A percentile compares a stretch with the other conserved stretches of the same genome.
Conservation (phyloP, 1,284 basidiomycete species). For the Ganoderma lingzhi region DNA sequence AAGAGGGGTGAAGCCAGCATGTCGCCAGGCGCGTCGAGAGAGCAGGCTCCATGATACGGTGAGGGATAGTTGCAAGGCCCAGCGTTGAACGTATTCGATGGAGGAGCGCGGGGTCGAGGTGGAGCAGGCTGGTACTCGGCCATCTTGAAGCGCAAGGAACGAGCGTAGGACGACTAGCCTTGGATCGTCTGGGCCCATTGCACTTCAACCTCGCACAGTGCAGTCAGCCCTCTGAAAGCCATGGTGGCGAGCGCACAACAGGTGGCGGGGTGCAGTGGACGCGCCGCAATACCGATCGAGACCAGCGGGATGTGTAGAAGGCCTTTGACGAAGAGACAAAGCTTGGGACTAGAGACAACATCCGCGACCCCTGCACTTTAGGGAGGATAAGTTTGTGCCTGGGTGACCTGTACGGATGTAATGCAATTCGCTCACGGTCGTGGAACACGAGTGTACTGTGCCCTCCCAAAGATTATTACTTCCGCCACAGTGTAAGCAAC, state of each 20-base stretch:
- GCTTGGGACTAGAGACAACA: not conserved
- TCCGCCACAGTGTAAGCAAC: not conserved
- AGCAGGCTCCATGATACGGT: not conserved
- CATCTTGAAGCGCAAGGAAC: not conserved
- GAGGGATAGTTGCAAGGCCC: not conserved
- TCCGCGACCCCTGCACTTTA: not conserved
- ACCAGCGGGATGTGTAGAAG: not conserved
- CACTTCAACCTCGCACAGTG: not conserved
- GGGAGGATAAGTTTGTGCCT: not conserved
- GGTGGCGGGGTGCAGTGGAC: not conserved
- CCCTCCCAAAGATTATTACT: not conserved
- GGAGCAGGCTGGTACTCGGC: constrained; percentile 1
- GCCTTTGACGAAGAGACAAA: not conserved
- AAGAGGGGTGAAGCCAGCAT: not conserved
- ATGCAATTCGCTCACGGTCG: not conserved
- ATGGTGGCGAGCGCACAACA: not conserved
- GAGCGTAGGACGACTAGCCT: not conserved
- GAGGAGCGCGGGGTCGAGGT: not conserved
- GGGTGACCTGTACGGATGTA: not conserved
- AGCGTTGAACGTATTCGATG: not conserved
- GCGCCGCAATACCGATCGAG: not conserved
- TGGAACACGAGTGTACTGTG: not conserved
- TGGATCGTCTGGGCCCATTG: not conserved
- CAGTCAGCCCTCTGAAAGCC: constrained; percentile 1
- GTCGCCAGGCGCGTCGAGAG: not conserved